A percentile compares a stretch with the other conserved stretches of the same genome.
Evolutionary conservation across 1,284 basidiomycete genomes (phyloP).

Genomic region (Ceratobasidium sp.): DNA sequence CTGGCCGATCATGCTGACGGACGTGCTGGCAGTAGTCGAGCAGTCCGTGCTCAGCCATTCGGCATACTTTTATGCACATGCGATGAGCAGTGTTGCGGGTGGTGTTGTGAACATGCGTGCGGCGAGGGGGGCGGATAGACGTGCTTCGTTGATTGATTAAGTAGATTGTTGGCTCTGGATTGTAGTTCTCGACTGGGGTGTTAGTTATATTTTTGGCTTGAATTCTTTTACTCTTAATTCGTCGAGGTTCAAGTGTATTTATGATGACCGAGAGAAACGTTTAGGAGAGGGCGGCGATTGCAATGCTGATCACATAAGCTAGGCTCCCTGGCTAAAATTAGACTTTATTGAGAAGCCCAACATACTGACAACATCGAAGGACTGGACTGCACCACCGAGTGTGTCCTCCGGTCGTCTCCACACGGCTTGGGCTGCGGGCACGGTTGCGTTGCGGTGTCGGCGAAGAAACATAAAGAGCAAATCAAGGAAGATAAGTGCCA

Average conservation of each 20-base stretch:
- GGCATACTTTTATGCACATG: conserved; percentile 64
- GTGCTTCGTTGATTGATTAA: conserved; percentile 56
- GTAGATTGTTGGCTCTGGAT: background rate
- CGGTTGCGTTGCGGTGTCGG: too few relatives aligned
- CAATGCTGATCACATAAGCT: too few relatives aligned
- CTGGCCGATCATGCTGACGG: conserved; percentile 63
- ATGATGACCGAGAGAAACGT: too few relatives aligned
- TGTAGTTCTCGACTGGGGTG: conserved; percentile 7
- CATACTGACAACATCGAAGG: too few relatives aligned
- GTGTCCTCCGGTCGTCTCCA: too few relatives aligned
- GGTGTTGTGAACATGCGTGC: conserved; percentile 62
- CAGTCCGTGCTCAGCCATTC: conserved; percentile 60
- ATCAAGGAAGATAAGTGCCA: too few relatives aligned
- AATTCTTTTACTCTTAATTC: background rate
- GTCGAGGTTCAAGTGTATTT: background rate
- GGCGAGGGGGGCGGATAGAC: conserved; percentile 59
- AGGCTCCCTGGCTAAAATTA: too few relatives aligned
- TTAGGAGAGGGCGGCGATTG: too few relatives aligned
- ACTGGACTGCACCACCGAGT: too few relatives aligned
- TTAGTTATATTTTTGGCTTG: background rate
- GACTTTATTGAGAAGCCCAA: too few relatives aligned
- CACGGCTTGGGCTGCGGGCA: too few relatives aligned
- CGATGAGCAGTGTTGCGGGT: conserved; percentile 62
- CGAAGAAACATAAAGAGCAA: too few relatives aligned
- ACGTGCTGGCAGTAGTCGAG: conserved; percentile 63